Evolutionary conservation across 2,329 filamentous ascomycete genomes (phyloP).

Genomic region (Kalmusia sp.): DNA sequence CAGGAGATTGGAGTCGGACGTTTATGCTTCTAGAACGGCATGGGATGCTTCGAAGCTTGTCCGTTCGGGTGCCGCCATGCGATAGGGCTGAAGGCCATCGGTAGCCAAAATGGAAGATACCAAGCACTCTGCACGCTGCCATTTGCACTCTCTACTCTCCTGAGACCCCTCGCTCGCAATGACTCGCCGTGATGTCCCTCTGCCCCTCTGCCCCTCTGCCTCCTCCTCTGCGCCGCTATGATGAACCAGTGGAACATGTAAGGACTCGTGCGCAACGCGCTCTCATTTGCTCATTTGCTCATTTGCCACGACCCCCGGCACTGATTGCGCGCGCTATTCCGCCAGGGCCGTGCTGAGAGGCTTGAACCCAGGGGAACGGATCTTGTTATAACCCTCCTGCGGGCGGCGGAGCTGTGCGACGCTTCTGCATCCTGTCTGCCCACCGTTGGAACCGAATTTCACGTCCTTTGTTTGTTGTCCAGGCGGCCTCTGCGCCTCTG

Average conservation of each 20-base stretch:
- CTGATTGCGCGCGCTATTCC: slow-evolving; percentile 8
- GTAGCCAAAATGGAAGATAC: slow-evolving; percentile 8
- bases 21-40: slow-evolving; percentile 29
- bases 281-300: too few relatives aligned
- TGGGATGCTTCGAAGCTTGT: slow-evolving; percentile 20
- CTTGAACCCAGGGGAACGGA: slow-evolving; percentile 13
- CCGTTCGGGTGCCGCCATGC: slow-evolving; percentile 8
- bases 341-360: slow-evolving; percentile 11
- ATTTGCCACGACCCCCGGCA: slow-evolving; percentile 5
- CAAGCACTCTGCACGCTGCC: too few relatives aligned
- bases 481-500: not conserved
- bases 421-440: slow-evolving; percentile 10
- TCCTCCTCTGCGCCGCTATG: not conserved
- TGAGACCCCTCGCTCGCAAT: not conserved
- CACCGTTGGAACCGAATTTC: slow-evolving; percentile 7
- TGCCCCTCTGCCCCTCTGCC: too few relatives aligned
- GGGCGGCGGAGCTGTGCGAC: slow-evolving; percentile 10
- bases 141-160: too few relatives aligned
- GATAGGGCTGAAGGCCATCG: slow-evolving; percentile 27
- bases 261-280: too few relatives aligned
- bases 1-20: slow-evolving; percentile 13
- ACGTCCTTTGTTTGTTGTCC: slow-evolving; percentile 1
- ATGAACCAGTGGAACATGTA: not conserved
- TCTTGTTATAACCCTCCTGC: slow-evolving; percentile 7
- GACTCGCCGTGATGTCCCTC: not conserved